Percentiles rank a stretch among this genome's conserved stretches.
Conservation (phyloP, 2,329 filamentous ascomycete genomes). For the Colletotrichum tropicicola region DNA sequence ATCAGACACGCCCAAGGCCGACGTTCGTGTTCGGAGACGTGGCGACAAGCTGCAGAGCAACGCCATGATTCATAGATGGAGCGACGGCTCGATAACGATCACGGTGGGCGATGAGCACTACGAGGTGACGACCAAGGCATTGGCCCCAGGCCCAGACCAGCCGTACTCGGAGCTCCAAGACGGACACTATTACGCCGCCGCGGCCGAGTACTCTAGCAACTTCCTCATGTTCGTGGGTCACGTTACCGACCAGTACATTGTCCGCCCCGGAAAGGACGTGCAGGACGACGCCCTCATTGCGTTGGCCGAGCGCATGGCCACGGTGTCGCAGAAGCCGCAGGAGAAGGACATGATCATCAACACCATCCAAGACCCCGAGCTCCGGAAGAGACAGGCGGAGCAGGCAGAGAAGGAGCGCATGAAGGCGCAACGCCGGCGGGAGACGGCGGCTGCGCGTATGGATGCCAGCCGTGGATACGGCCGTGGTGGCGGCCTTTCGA, state of each 20-base stretch:
- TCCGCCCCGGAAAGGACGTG: conserved; percentile 72
- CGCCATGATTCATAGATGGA: conserved; percentile 79
- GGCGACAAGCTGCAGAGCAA: conserved; percentile 77
- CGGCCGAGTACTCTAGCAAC: conserved; percentile 74
- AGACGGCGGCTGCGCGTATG: conserved; percentile 73
- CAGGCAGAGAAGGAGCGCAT: conserved; percentile 77
- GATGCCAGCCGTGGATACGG: conserved; percentile 62
- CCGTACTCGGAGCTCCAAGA: conserved; percentile 75
- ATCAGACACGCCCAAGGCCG: conserved; percentile 67
- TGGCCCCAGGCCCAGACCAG: conserved; percentile 69
- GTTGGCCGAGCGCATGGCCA: conserved; percentile 73
- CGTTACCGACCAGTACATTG: conserved; percentile 75
- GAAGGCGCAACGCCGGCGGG: conserved; percentile 71
- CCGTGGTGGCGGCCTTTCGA: conserved; percentile 67
- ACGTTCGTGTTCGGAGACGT: conserved; percentile 75
- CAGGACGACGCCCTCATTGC: conserved; percentile 77
- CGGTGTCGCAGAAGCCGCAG: conserved; percentile 64
- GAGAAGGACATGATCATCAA: conserved; percentile 73
- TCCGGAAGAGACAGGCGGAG: conserved; percentile 78
- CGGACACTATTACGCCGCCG: conserved; percentile 79
- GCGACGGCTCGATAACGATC: conserved; percentile 79
- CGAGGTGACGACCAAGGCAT: conserved; percentile 75
- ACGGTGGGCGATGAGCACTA: conserved; percentile 81
- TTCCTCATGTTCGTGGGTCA: conserved; percentile 79
- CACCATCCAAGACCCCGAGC: conserved; percentile 77